phyloP scores from a whole-genome alignment of 2,329 filamentous ascomycete genomes.

The Ophiosphaerella herpotricha region DNA sequence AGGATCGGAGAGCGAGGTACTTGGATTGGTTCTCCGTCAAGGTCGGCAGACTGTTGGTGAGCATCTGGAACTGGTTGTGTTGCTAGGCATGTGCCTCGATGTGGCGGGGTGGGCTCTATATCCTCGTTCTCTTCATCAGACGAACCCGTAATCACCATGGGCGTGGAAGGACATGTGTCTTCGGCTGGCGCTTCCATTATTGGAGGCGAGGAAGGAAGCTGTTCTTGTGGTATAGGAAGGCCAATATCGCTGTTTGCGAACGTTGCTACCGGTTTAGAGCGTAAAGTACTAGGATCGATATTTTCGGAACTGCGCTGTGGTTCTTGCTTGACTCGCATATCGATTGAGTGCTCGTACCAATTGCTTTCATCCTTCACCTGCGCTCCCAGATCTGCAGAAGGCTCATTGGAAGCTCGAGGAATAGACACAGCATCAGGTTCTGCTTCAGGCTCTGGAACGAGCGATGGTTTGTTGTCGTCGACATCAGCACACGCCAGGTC shows the following conservation, averaged over 20 bases:
- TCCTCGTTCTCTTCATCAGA: constrained; percentile 18
- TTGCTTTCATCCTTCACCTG: not conserved
- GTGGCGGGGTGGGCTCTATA: constrained; percentile 7
- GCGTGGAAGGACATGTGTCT: constrained; percentile 28
- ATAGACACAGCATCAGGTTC: constrained; percentile 3
- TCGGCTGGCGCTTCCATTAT: constrained; percentile 5
- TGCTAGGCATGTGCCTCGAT: not conserved
- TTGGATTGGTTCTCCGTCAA: constrained; percentile 26
- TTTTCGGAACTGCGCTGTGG: not conserved
- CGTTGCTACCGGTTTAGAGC: not conserved
- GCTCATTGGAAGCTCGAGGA: constrained; percentile 1
- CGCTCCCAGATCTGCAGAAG: constrained; percentile 29
- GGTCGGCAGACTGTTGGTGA: constrained; percentile 17
- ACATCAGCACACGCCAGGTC: constrained; percentile 29
- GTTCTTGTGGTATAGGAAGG: not conserved
- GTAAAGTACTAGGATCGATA: not conserved
- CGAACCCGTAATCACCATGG: constrained; percentile 30
- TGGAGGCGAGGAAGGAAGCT: constrained; percentile 19
- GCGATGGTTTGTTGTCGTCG: constrained; percentile 2
- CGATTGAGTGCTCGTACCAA: too few species aligned
- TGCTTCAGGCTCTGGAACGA: constrained; percentile 10
- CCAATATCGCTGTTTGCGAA: not conserved
- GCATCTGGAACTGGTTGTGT: constrained; percentile 2
- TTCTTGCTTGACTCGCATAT: constrained; percentile 10
- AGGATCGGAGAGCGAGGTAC: constrained; percentile 26